A percentile compares a stretch with the other conserved stretches of the same genome.
Conservation (phyloP, 257 asterid species). For the Hygrophila difformis region DNA sequence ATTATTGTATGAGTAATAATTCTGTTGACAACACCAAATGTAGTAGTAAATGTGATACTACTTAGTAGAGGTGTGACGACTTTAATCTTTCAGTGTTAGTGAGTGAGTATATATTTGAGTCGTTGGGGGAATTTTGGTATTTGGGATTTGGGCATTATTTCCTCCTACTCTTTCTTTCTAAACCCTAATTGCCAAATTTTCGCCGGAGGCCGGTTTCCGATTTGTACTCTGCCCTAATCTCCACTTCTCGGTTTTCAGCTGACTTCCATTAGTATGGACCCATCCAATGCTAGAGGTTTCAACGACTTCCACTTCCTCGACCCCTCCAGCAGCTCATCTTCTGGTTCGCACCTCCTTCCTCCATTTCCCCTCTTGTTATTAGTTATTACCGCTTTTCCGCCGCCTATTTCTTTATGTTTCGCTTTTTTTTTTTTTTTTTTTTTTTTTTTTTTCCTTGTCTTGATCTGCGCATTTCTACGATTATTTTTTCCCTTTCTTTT, state of each 20-base stretch:
- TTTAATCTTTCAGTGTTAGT: no score
- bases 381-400: no score
- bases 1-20: no score
- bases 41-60: no score
- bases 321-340: slow-evolving; percentile 30
- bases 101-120: no score
- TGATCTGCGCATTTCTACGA: slow-evolving; percentile 1
- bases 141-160: no score
- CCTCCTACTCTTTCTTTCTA: no score
- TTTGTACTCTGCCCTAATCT: slow-evolving; percentile 2
- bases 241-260: slow-evolving; percentile 6
- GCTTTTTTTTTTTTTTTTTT: neutral
- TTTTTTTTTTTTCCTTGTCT: slow-evolving; percentile 6
- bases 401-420: slow-evolving; percentile 6
- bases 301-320: slow-evolving; percentile 29
- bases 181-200: slow-evolving; percentile 1
- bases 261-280: slow-evolving; percentile 26
- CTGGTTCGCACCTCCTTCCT: slow-evolving; percentile 28
- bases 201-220: slow-evolving; percentile 2
- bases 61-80: no score
- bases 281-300: slow-evolving; percentile 31
- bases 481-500: neutral
- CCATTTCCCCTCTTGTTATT: no score
- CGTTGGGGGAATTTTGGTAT: no score
- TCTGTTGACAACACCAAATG: no score